A percentile compares a stretch with the other conserved stretches of the same genome.
These are phyloP conservation scores for Populus hybrid DNA, from an alignment of 441 rosid species.

Conservation along the genomic window DNA sequence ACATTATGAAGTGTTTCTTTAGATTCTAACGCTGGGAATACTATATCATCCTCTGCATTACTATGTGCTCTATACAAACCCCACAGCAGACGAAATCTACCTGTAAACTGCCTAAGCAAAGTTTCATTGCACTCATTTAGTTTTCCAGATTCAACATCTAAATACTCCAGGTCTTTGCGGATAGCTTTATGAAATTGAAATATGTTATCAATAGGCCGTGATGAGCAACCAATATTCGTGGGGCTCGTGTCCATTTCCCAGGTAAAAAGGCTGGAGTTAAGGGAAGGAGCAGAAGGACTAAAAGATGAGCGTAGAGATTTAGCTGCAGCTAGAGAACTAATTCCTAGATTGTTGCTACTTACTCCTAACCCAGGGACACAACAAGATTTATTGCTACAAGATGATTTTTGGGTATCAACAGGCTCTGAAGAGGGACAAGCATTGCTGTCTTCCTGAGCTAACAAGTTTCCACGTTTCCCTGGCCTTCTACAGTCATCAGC, in stretches of 20 bases:
- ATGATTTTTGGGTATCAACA: slow-evolving; percentile 13
- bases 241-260: slow-evolving; percentile 65
- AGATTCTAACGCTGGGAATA: slow-evolving; percentile 81
- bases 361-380: slow-evolving; percentile 72
- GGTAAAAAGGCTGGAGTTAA: slow-evolving; percentile 69
- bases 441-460: slow-evolving; percentile 21
- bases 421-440: slow-evolving; percentile 22
- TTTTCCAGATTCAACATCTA: slow-evolving; percentile 73
- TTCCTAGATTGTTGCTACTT: slow-evolving; percentile 42
- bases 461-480: slow-evolving; percentile 31
- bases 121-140: slow-evolving; percentile 54
- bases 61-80: slow-evolving; percentile 82
- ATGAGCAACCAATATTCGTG: slow-evolving; percentile 29
- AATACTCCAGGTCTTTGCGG: slow-evolving; percentile 70
- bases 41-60: slow-evolving; percentile 85
- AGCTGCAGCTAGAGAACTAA: slow-evolving; percentile 52
- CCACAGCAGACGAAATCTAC: slow-evolving; percentile 72
- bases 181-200: slow-evolving; percentile 82
- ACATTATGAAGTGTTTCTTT: slow-evolving; percentile 80
- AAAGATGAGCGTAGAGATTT: slow-evolving; percentile 64
- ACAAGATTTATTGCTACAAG: slow-evolving; percentile 42
- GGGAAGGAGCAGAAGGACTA: slow-evolving; percentile 57
- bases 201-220: slow-evolving; percentile 71
- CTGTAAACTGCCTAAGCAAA: slow-evolving; percentile 64
- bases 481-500: slow-evolving; percentile 32